Evolutionary conservation across 2,329 filamentous ascomycete genomes (phyloP), one percentile per base, ranked within the genome.

Genomic region (Fusarium sulawesiense): DNA sequence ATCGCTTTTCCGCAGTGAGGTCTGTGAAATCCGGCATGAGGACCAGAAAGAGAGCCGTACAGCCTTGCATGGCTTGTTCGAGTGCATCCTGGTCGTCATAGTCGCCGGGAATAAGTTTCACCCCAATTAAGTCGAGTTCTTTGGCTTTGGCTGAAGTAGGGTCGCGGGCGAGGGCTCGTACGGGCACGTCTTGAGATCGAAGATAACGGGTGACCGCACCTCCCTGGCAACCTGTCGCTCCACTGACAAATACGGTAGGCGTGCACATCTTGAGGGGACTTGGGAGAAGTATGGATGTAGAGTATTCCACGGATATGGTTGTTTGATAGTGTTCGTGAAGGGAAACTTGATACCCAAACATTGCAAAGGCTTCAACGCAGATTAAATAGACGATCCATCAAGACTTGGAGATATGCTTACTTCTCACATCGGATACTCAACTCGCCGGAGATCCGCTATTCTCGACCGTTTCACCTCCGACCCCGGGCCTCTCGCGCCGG

Each of bases 201-300:
- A 83, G 80, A 40, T 77, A 70, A 30, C 75, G 73, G 54, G 78
- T 75, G 27, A 83, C 61, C 12, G 79, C 76, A 6, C 76, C 76
- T 48, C 83, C 82, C 63, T 82, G 80, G 42, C 64, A 77, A 29
- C 82, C 82, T 2, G 82, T 84, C 9, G 79, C 80, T 53, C 77
- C 78, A 59, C 74, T 76, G 61, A 84, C 76, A 65, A 83, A 84
- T 34, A 79, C 76, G 25, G 67, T 77, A 12, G 61, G 56, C 65
- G 77, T 64, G 56, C 77, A 44, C 79, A 81, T 78, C 70, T 75
- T 71, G 29, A 40, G 18, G 61, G 12, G 37, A 11, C 34, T 32
- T 27, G 10, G 20, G 27, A 46, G 27, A 10, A 42, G 4, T 25
- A 41, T 29, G 11, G 29, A 29, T 25, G 18, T 32, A 9, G 14